phyloP scores from a whole-genome alignment of 2,329 filamentous ascomycete species.

The Emergomyces pasteurianus region DNA sequence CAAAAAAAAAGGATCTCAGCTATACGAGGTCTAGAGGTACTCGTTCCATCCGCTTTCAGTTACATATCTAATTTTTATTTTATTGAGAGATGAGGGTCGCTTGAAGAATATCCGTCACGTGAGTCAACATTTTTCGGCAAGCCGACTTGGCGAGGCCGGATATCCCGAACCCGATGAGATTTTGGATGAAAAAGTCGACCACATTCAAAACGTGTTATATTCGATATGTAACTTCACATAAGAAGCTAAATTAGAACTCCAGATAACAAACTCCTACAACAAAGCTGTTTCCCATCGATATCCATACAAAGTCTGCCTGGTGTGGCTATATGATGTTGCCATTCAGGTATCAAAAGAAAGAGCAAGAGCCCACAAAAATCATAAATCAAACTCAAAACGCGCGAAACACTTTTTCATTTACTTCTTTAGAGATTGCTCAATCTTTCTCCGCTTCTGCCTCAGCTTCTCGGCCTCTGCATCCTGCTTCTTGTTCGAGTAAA shows the following conservation, averaged over 20 bases:
- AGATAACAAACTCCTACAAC: constrained; percentile 2
- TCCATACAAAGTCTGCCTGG: constrained; percentile 7
- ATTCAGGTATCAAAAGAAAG: not conserved
- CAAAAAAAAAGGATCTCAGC: too few species aligned
- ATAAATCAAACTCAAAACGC: not conserved
- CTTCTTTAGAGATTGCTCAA: constrained; percentile 49
- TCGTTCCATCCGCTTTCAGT: not conserved
- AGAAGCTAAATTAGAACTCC: not conserved
- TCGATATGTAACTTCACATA: not conserved
- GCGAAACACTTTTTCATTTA: constrained; percentile 6
- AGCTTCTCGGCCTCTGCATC: constrained; percentile 81
- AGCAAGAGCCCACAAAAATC: not conserved
- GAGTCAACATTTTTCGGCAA: not conserved
- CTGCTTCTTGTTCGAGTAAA: constrained; percentile 87
- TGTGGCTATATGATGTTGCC: not conserved
- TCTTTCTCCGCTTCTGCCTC: constrained; percentile 76
- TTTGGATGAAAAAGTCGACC: not conserved
- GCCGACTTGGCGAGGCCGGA: not conserved
- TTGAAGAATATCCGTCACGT: not conserved
- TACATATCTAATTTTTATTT: not conserved
- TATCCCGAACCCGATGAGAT: not conserved
- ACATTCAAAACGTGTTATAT: not conserved
- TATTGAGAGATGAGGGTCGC: not conserved
- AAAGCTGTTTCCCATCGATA: constrained; percentile 12
- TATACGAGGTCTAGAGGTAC: not conserved